A percentile compares a stretch with the other conserved stretches of the same genome.
These are phyloP conservation scores for Pleurostoma richardsiae DNA, from an alignment of 2,329 filamentous ascomycete species.

Conservation along the genomic window DNA sequence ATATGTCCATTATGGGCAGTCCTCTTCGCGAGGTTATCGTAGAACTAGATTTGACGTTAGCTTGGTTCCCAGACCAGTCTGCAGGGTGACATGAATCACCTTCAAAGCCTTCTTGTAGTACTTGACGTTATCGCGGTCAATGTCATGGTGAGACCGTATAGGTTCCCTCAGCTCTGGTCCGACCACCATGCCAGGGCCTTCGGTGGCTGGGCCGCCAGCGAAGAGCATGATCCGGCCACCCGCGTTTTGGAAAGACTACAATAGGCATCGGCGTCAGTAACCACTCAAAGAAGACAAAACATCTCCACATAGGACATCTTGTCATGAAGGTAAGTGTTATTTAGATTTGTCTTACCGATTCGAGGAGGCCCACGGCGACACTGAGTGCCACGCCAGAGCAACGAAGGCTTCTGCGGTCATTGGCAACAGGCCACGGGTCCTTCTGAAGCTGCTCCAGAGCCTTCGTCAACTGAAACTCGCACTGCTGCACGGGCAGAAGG, in stretches of 20 bases:
- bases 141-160: conserved; percentile 97
- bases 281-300: too few species aligned
- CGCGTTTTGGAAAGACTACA: conserved; percentile 79
- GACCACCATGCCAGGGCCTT: conserved; percentile 95
- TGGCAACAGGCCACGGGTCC: conserved; percentile 95
- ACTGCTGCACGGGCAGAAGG: conserved; percentile 88
- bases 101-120: conserved; percentile 99
- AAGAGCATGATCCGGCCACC: conserved; percentile 97
- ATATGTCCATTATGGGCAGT: conserved; percentile 96
- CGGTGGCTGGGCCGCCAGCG: conserved; percentile 88
- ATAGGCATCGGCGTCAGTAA: too few species aligned
- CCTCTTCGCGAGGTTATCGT: conserved; percentile 88
- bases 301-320: too few species aligned
- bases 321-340: too few species aligned
- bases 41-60: conserved; percentile 51
- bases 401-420: conserved; percentile 82
- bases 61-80: too few species aligned
- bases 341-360: conserved; percentile 43
- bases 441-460: conserved; percentile 92
- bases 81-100: too few species aligned
- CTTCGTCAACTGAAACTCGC: conserved; percentile 96
- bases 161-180: conserved; percentile 92
- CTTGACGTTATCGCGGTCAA: conserved; percentile 97
- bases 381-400: conserved; percentile 96
- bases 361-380: conserved; percentile 86